Conservation (phyloP, 192 early-diverging fungal genomes). For the Geranomyces michiganensis region DNA sequence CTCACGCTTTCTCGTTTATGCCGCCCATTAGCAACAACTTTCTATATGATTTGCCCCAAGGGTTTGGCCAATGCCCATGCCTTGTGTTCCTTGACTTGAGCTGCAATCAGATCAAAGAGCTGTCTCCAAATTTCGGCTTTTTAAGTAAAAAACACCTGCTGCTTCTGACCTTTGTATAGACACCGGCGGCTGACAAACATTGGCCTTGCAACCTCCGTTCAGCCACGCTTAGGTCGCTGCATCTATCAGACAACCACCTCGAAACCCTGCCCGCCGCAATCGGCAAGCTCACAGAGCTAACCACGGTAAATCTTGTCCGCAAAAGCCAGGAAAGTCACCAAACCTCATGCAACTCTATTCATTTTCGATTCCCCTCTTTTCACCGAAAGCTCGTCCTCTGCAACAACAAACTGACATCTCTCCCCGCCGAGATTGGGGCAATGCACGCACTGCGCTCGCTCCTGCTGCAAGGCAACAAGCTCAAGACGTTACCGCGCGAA, state of each 20-base stretch:
- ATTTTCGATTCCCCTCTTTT: background rate
- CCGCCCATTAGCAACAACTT: slow-evolving; percentile 33
- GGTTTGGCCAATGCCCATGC: slow-evolving; percentile 42
- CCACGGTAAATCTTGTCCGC: slow-evolving; percentile 39
- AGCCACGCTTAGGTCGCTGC: slow-evolving; percentile 41
- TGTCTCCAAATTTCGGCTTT: slow-evolving; percentile 48
- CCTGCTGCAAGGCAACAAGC: slow-evolving; percentile 43
- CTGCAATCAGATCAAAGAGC: slow-evolving; percentile 41
- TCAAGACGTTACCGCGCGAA: slow-evolving; percentile 36
- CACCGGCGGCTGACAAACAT: too few relatives aligned
- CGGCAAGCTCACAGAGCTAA: slow-evolving; percentile 39
- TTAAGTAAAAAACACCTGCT: slow-evolving; percentile 29
- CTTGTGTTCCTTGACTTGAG: slow-evolving; percentile 46
- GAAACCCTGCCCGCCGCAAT: slow-evolving; percentile 43
- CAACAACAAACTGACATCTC: slow-evolving; percentile 37
- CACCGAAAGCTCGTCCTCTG: slow-evolving; percentile 31
- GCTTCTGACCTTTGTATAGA: too few relatives aligned
- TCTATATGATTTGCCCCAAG: slow-evolving; percentile 42
- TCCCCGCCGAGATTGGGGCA: slow-evolving; percentile 38
- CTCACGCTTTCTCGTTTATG: background rate
- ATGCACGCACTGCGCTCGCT: slow-evolving; percentile 16
- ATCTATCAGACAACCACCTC: slow-evolving; percentile 46
- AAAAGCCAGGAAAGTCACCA: too few relatives aligned
- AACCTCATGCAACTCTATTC: background rate
- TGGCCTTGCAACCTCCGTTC: background rate